phyloP scores from a whole-genome alignment of 116 monocot species.

The Cymodocea nodosa region DNA sequence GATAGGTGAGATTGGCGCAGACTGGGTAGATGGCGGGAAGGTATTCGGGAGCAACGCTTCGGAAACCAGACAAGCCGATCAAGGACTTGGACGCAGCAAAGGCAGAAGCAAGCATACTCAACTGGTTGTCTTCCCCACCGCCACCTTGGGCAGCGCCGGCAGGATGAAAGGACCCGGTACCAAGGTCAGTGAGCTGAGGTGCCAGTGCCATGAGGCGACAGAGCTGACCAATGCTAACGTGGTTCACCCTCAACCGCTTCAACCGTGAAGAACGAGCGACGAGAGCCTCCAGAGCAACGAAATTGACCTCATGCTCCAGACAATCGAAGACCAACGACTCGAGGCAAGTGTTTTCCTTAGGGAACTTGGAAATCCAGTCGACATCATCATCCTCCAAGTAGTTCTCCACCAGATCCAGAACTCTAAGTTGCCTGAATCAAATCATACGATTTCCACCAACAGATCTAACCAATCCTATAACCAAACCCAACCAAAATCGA shows the following conservation, averaged over 20 bases:
- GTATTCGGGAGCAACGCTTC: slow-evolving; percentile 15
- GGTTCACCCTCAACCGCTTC: slow-evolving; percentile 42
- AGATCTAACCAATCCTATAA: neutral
- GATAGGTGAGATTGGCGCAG: slow-evolving; percentile 31
- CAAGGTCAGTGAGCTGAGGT: slow-evolving; percentile 64
- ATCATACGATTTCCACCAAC: neutral
- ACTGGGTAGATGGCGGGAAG: slow-evolving; percentile 33
- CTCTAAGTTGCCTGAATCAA: slow-evolving; percentile 41
- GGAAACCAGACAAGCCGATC: slow-evolving; percentile 42
- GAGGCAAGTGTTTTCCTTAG: slow-evolving; percentile 31
- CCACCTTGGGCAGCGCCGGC: slow-evolving; percentile 13
- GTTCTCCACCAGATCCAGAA: slow-evolving; percentile 73
- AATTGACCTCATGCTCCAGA: slow-evolving; percentile 32
- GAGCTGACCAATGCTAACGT: slow-evolving; percentile 44
- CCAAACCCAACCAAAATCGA: neutral
- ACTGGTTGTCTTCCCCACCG: slow-evolving; percentile 21
- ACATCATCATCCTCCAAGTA: slow-evolving; percentile 38
- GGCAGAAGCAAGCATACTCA: slow-evolving; percentile 18
- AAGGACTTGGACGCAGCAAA: slow-evolving; percentile 17
- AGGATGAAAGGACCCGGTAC: slow-evolving; percentile 61
- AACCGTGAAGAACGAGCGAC: slow-evolving; percentile 56
- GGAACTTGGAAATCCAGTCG: slow-evolving; percentile 75
- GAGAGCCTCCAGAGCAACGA: slow-evolving; percentile 60
- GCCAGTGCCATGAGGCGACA: slow-evolving; percentile 62
- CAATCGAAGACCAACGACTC: slow-evolving; percentile 76